Evolutionary conservation across 768 basidiomycete genomes (phyloP).

Genomic region (Clitopilus hobsonii): DNA sequence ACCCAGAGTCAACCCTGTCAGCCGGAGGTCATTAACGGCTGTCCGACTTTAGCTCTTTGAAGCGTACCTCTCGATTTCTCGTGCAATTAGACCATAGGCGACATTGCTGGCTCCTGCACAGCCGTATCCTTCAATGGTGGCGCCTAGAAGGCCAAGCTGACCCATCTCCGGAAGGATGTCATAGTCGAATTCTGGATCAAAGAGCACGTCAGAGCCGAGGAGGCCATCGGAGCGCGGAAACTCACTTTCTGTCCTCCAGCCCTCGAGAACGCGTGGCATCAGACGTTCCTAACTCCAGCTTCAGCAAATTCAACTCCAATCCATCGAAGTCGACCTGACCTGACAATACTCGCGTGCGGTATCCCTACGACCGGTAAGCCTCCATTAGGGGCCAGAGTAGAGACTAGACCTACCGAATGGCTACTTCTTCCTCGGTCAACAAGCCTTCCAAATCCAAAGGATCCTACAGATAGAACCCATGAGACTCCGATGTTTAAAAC

Average conservation of each 20-base stretch:
- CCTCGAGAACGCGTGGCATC: slow-evolving; percentile 82
- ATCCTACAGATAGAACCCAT: slow-evolving; percentile 49
- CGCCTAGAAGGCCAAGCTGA: slow-evolving; percentile 81
- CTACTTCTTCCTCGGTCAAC: slow-evolving; percentile 85
- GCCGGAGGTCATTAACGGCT: not conserved
- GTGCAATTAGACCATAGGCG: slow-evolving; percentile 89
- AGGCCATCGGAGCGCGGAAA: not conserved
- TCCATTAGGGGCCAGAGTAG: slow-evolving; percentile 3
- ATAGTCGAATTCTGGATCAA: slow-evolving; percentile 63
- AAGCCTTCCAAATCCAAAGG: slow-evolving; percentile 75
- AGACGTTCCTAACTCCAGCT: slow-evolving; percentile 61
- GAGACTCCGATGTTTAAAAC: not conserved
- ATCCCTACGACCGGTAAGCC: slow-evolving; percentile 44
- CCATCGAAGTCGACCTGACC: slow-evolving; percentile 30
- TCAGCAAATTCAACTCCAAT: not conserved
- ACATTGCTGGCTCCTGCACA: slow-evolving; percentile 91
- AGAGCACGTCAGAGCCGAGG: not conserved
- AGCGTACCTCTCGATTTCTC: slow-evolving; percentile 84
- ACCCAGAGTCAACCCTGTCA: slow-evolving; percentile 88
- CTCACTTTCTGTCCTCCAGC: slow-evolving; percentile 83
- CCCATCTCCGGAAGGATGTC: slow-evolving; percentile 89
- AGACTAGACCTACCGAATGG: slow-evolving; percentile 62
- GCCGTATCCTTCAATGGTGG: slow-evolving; percentile 90
- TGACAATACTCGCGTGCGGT: slow-evolving; percentile 78
- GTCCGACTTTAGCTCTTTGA: not conserved